These are phyloP conservation scores for Lecanicillium sp. DNA, from an alignment of 2,329 filamentous ascomycete genomes.

Conservation along the genomic window DNA sequence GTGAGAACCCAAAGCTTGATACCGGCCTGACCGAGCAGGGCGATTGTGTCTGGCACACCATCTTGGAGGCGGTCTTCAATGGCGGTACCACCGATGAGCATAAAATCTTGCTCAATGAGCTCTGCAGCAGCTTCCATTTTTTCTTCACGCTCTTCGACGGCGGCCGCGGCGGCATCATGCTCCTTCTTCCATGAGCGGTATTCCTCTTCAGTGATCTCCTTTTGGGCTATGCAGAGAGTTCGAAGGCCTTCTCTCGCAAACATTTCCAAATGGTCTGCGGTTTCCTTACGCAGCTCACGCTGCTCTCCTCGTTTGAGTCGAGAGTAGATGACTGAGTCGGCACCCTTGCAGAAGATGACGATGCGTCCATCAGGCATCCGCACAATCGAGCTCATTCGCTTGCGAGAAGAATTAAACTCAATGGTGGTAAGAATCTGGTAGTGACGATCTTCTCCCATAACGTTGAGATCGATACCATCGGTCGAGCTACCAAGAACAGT, in stretches of 20 bases:
- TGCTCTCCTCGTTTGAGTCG: conserved; percentile 81
- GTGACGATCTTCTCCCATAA: conserved; percentile 75
- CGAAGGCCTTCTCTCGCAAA: conserved; percentile 92
- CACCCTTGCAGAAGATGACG: conserved; percentile 91
- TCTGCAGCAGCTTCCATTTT: conserved; percentile 88
- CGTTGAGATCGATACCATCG: conserved; percentile 77
- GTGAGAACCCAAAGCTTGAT: conserved; percentile 99
- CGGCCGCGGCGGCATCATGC: conserved; percentile 78
- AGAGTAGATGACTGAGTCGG: conserved; percentile 94
- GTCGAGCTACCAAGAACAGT: conserved; percentile 75
- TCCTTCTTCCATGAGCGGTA: conserved; percentile 79
- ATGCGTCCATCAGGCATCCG: conserved; percentile 89
- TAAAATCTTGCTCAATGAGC: conserved; percentile 82
- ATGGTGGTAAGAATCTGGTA: conserved; percentile 90
- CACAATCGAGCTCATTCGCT: conserved; percentile 96
- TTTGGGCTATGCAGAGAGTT: conserved; percentile 87
- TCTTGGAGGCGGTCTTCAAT: conserved; percentile 97
- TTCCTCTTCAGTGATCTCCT: conserved; percentile 70
- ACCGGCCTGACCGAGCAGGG: conserved; percentile 80
- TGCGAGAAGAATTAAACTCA: conserved; percentile 94
- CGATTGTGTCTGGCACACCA: conserved; percentile 92
- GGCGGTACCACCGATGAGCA: conserved; percentile 83
- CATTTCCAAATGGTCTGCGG: conserved; percentile 91
- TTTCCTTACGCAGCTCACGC: conserved; percentile 69
- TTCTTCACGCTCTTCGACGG: conserved; percentile 80